Evolutionary conservation across 148 eudicot genomes (phyloP).

Genomic region (Bassia scoparia): DNA sequence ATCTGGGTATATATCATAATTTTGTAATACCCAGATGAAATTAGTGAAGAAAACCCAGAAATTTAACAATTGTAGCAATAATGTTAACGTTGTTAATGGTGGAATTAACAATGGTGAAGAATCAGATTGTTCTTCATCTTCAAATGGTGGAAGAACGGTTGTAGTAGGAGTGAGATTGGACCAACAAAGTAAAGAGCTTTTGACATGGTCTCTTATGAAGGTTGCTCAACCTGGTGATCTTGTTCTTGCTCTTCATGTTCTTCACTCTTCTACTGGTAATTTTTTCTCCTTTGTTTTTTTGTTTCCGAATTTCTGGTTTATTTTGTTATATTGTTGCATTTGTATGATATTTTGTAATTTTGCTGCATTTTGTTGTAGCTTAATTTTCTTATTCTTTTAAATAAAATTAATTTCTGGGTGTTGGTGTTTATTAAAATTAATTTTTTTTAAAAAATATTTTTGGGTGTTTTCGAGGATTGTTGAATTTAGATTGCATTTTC

Average conservation of each 20-base stretch:
- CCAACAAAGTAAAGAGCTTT: constrained; percentile 42
- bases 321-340: not conserved
- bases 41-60: constrained; percentile 10
- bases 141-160: constrained; percentile 27
- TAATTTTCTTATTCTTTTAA: no score
- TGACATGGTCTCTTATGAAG: constrained; percentile 52
- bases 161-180: constrained; percentile 44
- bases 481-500: no score
- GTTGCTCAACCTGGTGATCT: constrained; percentile 54
- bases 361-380: not conserved
- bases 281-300: not conserved
- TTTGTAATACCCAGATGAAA: constrained; percentile 19
- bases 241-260: constrained; percentile 49
- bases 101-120: not conserved
- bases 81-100: not conserved
- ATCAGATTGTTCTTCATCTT: no score
- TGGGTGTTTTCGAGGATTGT: no score
- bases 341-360: not conserved
- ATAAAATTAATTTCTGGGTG: no score
- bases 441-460: no score
- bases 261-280: constrained; percentile 32
- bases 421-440: no score
- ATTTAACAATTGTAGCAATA: not conserved
- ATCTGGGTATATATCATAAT: constrained; percentile 11
- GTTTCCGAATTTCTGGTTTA: not conserved